phyloP scores from a whole-genome alignment of 768 basidiomycete species.

The Filobasidium wieringae region DNA sequence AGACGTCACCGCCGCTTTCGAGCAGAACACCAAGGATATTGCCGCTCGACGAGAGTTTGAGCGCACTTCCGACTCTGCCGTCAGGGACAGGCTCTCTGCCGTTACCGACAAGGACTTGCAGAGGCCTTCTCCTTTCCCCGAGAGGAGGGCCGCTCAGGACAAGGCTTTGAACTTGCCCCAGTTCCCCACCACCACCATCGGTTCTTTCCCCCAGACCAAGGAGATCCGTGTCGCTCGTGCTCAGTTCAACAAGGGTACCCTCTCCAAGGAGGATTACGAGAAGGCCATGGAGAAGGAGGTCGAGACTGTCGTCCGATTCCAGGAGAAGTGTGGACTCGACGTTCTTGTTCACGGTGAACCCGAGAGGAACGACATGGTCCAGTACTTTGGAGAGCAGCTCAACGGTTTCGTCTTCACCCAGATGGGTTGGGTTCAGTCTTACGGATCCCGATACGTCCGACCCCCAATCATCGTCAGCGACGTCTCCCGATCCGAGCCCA shows the following conservation, averaged over 20 bases:
- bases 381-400: slow-evolving; percentile 97
- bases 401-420: slow-evolving; percentile 95
- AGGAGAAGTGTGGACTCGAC: slow-evolving; percentile 91
- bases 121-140: slow-evolving; percentile 77
- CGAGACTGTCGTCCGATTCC: slow-evolving; percentile 83
- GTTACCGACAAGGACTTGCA: slow-evolving; percentile 76
- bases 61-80: slow-evolving; percentile 77
- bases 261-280: slow-evolving; percentile 78
- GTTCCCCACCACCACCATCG: slow-evolving; percentile 98
- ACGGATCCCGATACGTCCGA: slow-evolving; percentile 98
- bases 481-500: slow-evolving; percentile 68
- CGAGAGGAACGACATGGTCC: slow-evolving; percentile 99
- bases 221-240: slow-evolving; percentile 96
- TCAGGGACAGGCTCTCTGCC: slow-evolving; percentile 86
- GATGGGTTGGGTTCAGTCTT: slow-evolving; percentile 98
- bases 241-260: slow-evolving; percentile 81
- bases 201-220: slow-evolving; percentile 99
- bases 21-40: slow-evolving; percentile 81
- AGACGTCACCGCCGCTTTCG: slow-evolving; percentile 67
- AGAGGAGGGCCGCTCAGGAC: slow-evolving; percentile 76
- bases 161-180: slow-evolving; percentile 80
- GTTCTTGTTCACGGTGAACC: slow-evolving; percentile 97
- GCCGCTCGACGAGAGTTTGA: slow-evolving; percentile 91
- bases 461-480: slow-evolving; percentile 98
- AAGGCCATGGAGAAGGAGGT: slow-evolving; percentile 98